These are phyloP conservation scores for Cordia subcordata DNA, from an alignment of 257 asterid species.

Conservation along the genomic window DNA sequence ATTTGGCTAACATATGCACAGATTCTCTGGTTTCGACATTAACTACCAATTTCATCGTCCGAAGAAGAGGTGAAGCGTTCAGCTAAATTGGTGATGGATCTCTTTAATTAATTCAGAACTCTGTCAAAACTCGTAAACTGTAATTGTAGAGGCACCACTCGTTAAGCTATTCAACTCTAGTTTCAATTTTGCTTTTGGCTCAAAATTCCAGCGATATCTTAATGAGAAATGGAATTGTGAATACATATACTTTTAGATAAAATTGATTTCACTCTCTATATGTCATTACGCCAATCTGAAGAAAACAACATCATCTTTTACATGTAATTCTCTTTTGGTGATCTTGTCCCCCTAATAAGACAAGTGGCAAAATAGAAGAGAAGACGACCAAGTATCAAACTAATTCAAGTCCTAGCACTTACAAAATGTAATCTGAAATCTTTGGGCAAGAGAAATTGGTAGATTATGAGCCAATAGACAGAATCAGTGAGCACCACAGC, in stretches of 20 bases:
- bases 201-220: background rate
- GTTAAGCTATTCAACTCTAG: background rate
- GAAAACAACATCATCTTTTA: background rate
- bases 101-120: background rate
- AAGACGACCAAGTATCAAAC: background rate
- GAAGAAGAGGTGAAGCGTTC: background rate
- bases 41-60: background rate
- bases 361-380: background rate
- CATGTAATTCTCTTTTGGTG: background rate
- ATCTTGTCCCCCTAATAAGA: no score
- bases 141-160: background rate
- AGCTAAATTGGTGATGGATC: background rate
- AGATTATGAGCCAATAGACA: slow-evolving; percentile 58
- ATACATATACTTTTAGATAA: background rate
- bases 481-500: slow-evolving; percentile 71
- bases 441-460: slow-evolving; percentile 43
- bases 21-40: background rate
- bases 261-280: background rate
- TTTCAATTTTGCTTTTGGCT: background rate
- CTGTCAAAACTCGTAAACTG: no score
- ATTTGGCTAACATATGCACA: background rate
- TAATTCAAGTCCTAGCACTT: slow-evolving; percentile 22
- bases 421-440: slow-evolving; percentile 47
- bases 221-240: background rate
- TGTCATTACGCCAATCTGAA: background rate